Percentiles rank a stretch among this genome's conserved stretches.
phyloP scores from a whole-genome alignment of 352 stramenopile species.

The Nothophytophthora sp. region DNA sequence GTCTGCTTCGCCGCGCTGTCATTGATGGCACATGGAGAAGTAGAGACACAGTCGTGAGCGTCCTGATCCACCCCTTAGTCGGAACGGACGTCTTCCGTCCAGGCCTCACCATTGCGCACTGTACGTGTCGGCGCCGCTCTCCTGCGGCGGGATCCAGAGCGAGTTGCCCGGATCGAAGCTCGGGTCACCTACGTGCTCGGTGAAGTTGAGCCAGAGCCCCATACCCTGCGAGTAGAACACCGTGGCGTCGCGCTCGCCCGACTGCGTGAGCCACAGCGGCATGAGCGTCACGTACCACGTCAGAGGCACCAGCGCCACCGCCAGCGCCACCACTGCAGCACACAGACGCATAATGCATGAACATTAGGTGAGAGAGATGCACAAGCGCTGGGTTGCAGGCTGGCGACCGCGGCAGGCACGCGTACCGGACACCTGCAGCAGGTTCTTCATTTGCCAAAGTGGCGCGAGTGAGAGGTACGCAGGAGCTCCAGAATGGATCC shows the following conservation, averaged over 20 bases:
- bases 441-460: constrained; percentile 36
- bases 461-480: neutral
- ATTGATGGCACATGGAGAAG: no score
- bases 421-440: constrained; percentile 46
- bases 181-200: constrained; percentile 65
- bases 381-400: neutral
- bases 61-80: no score
- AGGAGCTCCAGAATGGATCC: neutral
- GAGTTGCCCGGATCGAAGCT: constrained; percentile 77
- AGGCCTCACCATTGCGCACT: constrained; percentile 55
- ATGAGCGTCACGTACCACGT: constrained; percentile 75
- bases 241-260: constrained; percentile 40
- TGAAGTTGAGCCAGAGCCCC: constrained; percentile 84
- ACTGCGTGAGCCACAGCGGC: constrained; percentile 70
- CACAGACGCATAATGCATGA: neutral
- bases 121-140: constrained; percentile 58
- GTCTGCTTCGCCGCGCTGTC: constrained; percentile 27
- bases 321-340: constrained; percentile 52
- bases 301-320: constrained; percentile 42
- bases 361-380: constrained; percentile 3
- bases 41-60: no score
- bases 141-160: constrained; percentile 70
- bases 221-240: constrained; percentile 81
- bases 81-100: neutral
- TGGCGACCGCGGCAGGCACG: no score